Conservation (phyloP, 306 rosid genomes). For the Glycine soja region DNA sequence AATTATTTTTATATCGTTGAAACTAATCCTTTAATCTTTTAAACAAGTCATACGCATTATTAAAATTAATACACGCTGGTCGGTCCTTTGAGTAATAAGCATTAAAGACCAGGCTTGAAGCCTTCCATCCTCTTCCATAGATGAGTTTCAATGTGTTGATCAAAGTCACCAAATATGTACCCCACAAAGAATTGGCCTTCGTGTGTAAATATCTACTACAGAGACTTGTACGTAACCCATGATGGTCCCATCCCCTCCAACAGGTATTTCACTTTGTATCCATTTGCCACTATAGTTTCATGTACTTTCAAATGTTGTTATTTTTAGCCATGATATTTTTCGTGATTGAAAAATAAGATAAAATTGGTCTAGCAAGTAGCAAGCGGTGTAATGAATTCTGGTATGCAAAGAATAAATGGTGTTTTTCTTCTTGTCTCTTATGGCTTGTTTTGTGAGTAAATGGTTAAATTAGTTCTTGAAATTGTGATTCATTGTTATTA, state of each 20-base stretch:
- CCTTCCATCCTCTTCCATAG: slow-evolving; percentile 33
- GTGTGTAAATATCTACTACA: slow-evolving; percentile 21
- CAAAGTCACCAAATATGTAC: slow-evolving; percentile 23
- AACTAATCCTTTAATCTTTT: not conserved
- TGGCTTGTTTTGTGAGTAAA: not conserved
- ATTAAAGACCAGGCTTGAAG: slow-evolving; percentile 41
- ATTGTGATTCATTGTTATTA: no score
- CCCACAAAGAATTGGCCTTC: slow-evolving; percentile 50
- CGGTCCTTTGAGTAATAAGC: slow-evolving; percentile 33
- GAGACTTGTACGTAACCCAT: slow-evolving; percentile 2
- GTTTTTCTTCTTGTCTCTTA: not conserved
- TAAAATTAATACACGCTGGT: not conserved
- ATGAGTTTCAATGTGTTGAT: slow-evolving; percentile 37
- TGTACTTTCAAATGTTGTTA: slow-evolving; percentile 1
- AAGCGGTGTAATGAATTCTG: not conserved
- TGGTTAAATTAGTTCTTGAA: no score
- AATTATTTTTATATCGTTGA: not conserved
- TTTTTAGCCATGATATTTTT: not conserved
- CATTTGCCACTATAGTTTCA: not conserved
- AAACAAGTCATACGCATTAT: not conserved
- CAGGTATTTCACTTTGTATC: not conserved
- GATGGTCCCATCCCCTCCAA: not conserved
- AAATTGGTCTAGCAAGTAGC: no score
- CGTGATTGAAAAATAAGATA: no score
- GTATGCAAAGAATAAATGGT: not conserved